Evolutionary conservation across 2,329 filamentous ascomycete genomes (phyloP).

Genomic region (Xylariaceae sp.): DNA sequence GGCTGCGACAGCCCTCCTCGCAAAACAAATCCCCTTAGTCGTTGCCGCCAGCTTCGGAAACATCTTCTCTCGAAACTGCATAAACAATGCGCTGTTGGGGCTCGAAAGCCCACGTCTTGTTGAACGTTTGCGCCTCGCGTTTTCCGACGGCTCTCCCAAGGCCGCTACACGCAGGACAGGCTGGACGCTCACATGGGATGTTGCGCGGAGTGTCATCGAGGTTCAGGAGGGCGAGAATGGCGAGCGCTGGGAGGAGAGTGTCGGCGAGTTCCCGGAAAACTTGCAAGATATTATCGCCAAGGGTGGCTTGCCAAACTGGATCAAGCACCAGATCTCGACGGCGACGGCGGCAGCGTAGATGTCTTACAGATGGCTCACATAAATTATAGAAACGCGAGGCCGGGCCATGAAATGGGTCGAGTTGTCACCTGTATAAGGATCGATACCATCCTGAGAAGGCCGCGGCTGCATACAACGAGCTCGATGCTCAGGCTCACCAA

Average conservation of each 20-base stretch:
- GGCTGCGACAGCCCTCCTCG: slow-evolving; percentile 80
- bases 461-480: too few relatives aligned
- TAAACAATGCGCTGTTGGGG: slow-evolving; percentile 74
- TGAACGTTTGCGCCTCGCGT: slow-evolving; percentile 59
- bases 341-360: too few relatives aligned
- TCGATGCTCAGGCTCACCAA: too few relatives aligned
- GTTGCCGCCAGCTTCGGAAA: slow-evolving; percentile 78
- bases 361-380: too few relatives aligned
- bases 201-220: slow-evolving; percentile 52
- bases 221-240: slow-evolving; percentile 44
- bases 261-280: slow-evolving; percentile 77
- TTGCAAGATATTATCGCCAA: slow-evolving; percentile 65
- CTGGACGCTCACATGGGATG: slow-evolving; percentile 81
- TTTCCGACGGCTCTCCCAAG: too few relatives aligned
- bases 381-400: too few relatives aligned
- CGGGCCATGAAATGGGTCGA: too few relatives aligned
- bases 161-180: slow-evolving; percentile 30
- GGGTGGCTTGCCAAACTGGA: too few relatives aligned
- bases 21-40: slow-evolving; percentile 74
- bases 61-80: slow-evolving; percentile 74
- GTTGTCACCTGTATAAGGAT: too few relatives aligned
- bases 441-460: too few relatives aligned
- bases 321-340: too few relatives aligned
- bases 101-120: slow-evolving; percentile 67
- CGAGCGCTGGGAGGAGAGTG: slow-evolving; percentile 69